Base-by-base conservation (phyloP, 1,284 basidiomycete species). In the Heliocybe sulcata region DNA sequence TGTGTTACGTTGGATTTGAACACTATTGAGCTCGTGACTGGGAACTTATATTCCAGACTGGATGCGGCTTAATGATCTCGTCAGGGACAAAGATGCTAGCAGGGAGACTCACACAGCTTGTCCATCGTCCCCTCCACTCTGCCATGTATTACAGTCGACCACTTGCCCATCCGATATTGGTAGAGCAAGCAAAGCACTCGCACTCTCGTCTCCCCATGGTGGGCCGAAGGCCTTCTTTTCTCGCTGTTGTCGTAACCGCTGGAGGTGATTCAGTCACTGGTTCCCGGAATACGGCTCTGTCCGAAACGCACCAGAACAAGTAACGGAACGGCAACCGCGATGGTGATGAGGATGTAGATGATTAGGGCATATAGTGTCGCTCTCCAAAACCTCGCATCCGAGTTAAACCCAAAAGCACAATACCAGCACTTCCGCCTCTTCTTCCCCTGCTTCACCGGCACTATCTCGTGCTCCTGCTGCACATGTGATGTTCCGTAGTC, bases 321-420 rank as follows among this genome's bases (percentile, higher is more conserved):
- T 22, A 49, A n/a, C 11, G 47, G 47, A 12, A 49, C 27, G 11
- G 6, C 47, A 25, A 49, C 27, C 8, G 47, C 47, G 8, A 49
- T 14, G 12, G 47, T 49, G 47, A 49, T 49, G 23, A 49, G 23
- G n/a, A 49, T 25, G 27, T 49, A 49, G 22, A 49, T 49, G 9
- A 49, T 25, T 8, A 49, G 27, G 47, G 47, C 47, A 49, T 49
- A 49, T 11, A 49, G n/a, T 11, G 47, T 49, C 27, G 47, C 47
- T 29, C 47, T 25, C 47, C 47, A 49, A n/a, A 49, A 49, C 27
- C 47, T 25, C 4, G 23, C 47, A 29, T 49, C 47, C 6, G 23
- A 49, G 6, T 25, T 25, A 22, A 29, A 29, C 6, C n/a, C 47
- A 8, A 25, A 49, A 45, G 16, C 23, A 25, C 42, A 45, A 20